Conservation (phyloP, 2,329 filamentous ascomycete species). For the Achaetomium macrosporum region DNA sequence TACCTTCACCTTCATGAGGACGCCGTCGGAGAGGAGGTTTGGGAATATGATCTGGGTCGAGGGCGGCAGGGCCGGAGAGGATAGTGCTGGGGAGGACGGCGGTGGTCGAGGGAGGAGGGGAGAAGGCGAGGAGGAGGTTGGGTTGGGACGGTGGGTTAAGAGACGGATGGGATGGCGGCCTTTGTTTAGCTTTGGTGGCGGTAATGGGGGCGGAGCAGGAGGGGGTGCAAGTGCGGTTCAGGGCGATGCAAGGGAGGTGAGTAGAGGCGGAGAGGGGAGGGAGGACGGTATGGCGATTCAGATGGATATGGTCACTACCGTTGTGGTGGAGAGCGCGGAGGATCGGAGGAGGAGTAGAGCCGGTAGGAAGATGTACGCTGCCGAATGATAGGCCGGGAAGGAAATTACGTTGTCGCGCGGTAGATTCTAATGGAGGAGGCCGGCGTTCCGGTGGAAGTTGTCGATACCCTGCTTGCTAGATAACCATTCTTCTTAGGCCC, state of each 20-base stretch:
- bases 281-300: conserved; percentile 23
- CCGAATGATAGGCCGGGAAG: too few relatives aligned
- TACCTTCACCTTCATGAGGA: conserved; percentile 33
- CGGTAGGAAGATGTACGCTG: not conserved
- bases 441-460: too few relatives aligned
- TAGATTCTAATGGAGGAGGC: too few relatives aligned
- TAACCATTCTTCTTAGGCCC: too few relatives aligned
- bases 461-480: too few relatives aligned
- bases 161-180: conserved; percentile 9
- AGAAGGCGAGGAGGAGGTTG: conserved; percentile 9
- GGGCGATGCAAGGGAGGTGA: not conserved
- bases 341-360: not conserved
- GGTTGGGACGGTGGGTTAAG: conserved; percentile 5
- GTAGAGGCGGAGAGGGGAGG: conserved; percentile 6
- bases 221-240: not conserved
- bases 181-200: not conserved
- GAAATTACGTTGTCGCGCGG: too few relatives aligned
- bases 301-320: conserved; percentile 28
- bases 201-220: not conserved
- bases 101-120: not conserved
- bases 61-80: conserved; percentile 14
- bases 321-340: conserved; percentile 25
- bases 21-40: conserved; percentile 25
- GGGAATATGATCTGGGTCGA: conserved; percentile 31
- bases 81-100: not conserved